Evolutionary conservation across 352 stramenopile genomes (phyloP).

Genomic region (Pythium aquatile): DNA sequence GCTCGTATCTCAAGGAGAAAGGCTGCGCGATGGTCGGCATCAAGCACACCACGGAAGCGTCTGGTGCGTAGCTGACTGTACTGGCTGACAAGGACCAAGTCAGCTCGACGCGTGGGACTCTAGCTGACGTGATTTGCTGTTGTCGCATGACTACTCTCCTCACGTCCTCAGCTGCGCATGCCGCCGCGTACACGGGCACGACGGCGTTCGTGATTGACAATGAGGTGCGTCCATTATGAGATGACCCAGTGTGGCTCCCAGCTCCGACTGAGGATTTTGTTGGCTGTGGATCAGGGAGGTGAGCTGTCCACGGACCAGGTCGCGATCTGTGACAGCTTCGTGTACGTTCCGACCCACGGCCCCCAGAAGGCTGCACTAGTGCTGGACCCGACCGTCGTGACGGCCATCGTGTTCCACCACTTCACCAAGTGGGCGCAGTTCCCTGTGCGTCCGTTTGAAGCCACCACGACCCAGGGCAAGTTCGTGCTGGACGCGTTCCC

Average conservation of each 20-base stretch:
- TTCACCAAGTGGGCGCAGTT: constrained; percentile 68
- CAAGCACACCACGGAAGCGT: constrained; percentile 13
- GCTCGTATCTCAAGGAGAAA: constrained; percentile 52
- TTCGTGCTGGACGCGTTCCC: constrained; percentile 71
- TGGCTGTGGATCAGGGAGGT: constrained; percentile 11
- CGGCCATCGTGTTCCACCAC: constrained; percentile 63
- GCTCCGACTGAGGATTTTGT: neutral
- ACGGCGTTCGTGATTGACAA: constrained; percentile 80
- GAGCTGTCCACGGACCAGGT: constrained; percentile 56
- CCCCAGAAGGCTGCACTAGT: constrained; percentile 31
- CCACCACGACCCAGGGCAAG: constrained; percentile 70
- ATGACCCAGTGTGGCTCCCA: neutral
- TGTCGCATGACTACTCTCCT: neutral
- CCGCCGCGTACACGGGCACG: constrained; percentile 43
- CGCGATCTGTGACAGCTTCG: constrained; percentile 65
- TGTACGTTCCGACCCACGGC: constrained; percentile 59
- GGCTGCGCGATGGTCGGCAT: constrained; percentile 64
- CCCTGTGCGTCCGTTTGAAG: constrained; percentile 53
- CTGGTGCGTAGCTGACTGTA: constrained; percentile 1
- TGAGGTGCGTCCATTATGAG: constrained; percentile 33
- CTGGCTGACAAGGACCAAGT: neutral
- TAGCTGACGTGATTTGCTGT: constrained; percentile 25
- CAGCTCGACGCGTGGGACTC: constrained; percentile 15
- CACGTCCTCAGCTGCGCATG: constrained; percentile 39
- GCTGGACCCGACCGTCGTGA: constrained; percentile 67